phyloP scores from a whole-genome alignment of 2,329 filamentous ascomycete genomes.

The Colletotrichum tabaci region DNA sequence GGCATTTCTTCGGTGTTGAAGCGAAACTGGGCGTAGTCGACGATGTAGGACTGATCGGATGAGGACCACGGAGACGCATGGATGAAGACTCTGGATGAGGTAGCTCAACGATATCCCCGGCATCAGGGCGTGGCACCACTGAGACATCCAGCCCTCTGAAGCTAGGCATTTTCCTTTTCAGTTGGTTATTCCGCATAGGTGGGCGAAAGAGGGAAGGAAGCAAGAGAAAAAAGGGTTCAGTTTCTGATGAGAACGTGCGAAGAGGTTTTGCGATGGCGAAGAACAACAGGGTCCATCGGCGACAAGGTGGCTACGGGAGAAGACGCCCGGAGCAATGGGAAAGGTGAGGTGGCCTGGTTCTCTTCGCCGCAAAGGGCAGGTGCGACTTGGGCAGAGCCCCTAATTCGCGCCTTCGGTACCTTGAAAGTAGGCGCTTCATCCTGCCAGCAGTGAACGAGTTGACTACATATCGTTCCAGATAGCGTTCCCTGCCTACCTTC shows the following conservation, averaged over 20 bases:
- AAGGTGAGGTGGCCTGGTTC: neutral
- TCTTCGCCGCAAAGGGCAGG: neutral
- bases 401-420: neutral
- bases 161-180: constrained; percentile 59
- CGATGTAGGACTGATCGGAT: constrained; percentile 4
- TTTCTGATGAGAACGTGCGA: neutral
- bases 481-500: neutral
- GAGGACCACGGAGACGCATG: constrained; percentile 51
- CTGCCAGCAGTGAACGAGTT: neutral
- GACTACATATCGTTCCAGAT: neutral
- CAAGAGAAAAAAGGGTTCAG: neutral
- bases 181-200: neutral
- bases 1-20: constrained; percentile 51
- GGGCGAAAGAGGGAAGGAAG: no score
- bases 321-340: neutral
- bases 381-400: neutral
- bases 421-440: neutral
- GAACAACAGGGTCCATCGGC: neutral
- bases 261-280: neutral
- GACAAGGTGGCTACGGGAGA: neutral
- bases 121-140: constrained; percentile 55
- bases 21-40: constrained; percentile 27
- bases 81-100: constrained; percentile 68
- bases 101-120: constrained; percentile 65
- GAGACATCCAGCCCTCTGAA: constrained; percentile 65